These are phyloP conservation scores for Lanmaoa rubissima DNA, from an alignment of 768 basidiomycete genomes.

Conservation along the genomic window DNA sequence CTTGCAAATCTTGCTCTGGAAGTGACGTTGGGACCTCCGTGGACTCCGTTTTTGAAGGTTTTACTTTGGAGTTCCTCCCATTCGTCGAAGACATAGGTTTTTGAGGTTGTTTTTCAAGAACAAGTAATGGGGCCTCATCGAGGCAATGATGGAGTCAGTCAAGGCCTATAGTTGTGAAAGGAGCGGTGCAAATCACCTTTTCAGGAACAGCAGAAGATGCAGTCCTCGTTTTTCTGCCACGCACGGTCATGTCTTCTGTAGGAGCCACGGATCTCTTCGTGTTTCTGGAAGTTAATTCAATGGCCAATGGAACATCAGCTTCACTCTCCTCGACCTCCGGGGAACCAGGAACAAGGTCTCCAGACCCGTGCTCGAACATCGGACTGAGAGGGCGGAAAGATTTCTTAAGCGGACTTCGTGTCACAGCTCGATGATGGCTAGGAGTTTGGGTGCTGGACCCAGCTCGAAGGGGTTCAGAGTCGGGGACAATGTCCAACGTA, in stretches of 20 bases:
- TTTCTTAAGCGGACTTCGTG: slow-evolving; percentile 15
- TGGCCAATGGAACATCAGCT: slow-evolving; percentile 46
- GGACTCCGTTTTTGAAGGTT: slow-evolving; percentile 25
- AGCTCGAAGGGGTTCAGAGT: slow-evolving; percentile 55
- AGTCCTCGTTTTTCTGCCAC: slow-evolving; percentile 6
- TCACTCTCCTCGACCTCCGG: slow-evolving; percentile 32
- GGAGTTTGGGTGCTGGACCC: slow-evolving; percentile 18
- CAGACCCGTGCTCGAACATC: slow-evolving; percentile 19
- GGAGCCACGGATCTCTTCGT: slow-evolving; percentile 2
- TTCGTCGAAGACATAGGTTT: slow-evolving; percentile 8
- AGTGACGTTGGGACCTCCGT: slow-evolving; percentile 56
- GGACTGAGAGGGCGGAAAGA: slow-evolving; percentile 24
- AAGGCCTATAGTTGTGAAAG: background rate
- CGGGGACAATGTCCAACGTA: slow-evolving; percentile 54
- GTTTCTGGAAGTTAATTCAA: slow-evolving; percentile 23
- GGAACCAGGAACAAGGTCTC: slow-evolving; percentile 30
- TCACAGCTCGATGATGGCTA: background rate
- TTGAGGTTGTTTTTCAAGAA: slow-evolving; percentile 6
- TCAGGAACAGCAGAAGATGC: background rate
- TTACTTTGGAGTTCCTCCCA: slow-evolving; percentile 12
- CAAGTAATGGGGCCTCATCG: background rate
- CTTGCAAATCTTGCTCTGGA: slow-evolving; percentile 48
- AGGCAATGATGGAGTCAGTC: background rate
- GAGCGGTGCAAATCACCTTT: slow-evolving; percentile 16
- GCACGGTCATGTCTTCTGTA: background rate